These are phyloP conservation scores for Stenocarpella maydis DNA, from an alignment of 2,329 filamentous ascomycete genomes.

Conservation along the genomic window DNA sequence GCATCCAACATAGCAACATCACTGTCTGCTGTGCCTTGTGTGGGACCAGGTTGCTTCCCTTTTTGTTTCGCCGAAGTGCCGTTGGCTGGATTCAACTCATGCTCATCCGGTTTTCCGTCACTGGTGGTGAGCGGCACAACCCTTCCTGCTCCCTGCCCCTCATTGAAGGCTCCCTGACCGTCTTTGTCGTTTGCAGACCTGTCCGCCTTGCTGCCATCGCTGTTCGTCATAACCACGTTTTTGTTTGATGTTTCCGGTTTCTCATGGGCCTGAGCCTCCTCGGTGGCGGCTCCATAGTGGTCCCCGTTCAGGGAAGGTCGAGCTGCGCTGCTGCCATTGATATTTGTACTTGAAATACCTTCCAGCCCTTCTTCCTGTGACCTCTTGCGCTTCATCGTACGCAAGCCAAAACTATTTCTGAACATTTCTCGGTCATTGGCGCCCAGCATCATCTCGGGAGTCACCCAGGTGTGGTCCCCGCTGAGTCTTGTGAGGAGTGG, in stretches of 20 bases:
- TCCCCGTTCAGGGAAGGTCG: slow-evolving; percentile 36
- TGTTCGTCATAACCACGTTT: slow-evolving; percentile 40
- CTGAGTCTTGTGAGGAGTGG: slow-evolving; percentile 76
- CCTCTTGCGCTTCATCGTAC: slow-evolving; percentile 41
- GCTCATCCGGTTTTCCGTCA: background rate
- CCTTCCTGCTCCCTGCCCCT: background rate
- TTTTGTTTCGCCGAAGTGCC: slow-evolving; percentile 20
- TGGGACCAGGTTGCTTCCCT: slow-evolving; percentile 29
- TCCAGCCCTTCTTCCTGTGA: slow-evolving; percentile 20
- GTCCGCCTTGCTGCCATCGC: slow-evolving; percentile 4
- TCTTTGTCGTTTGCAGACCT: slow-evolving; percentile 25
- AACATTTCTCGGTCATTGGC: slow-evolving; percentile 65
- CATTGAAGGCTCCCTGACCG: background rate
- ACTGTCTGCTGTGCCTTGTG: slow-evolving; percentile 15
- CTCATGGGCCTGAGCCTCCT: background rate
- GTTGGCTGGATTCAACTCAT: slow-evolving; percentile 21
- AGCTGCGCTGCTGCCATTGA: slow-evolving; percentile 21
- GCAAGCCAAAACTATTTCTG: slow-evolving; percentile 54
- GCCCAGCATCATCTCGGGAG: slow-evolving; percentile 65
- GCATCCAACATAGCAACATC: slow-evolving; percentile 30
- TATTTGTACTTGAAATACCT: slow-evolving; percentile 31
- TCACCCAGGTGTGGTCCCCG: slow-evolving; percentile 76
- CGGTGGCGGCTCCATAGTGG: background rate
- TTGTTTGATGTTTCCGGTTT: slow-evolving; percentile 26
- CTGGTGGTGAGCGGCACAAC: background rate